A percentile compares a stretch with the other conserved stretches of the same genome.
Conservation (phyloP, 2,329 filamentous ascomycete species). For the Hymenoscyphus occultus region DNA sequence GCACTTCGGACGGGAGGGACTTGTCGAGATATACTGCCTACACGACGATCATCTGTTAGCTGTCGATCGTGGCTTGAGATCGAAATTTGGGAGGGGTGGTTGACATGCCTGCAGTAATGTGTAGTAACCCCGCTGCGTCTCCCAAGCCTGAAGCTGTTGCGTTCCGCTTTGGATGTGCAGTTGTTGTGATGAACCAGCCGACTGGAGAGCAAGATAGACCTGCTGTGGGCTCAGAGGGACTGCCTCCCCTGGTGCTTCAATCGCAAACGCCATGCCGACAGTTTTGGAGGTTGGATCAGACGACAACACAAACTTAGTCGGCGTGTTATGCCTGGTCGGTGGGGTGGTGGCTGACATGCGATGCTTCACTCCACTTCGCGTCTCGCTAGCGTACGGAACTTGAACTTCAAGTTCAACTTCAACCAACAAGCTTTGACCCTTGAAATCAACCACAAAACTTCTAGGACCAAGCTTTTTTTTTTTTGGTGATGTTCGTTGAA, state of each 20-base stretch:
- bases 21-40: slow-evolving; percentile 80
- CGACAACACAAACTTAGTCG: no score
- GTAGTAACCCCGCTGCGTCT: slow-evolving; percentile 63
- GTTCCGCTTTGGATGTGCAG: slow-evolving; percentile 64
- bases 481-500: no score
- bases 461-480: no score
- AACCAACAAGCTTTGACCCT: no score
- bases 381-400: no score
- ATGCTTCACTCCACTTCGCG: no score
- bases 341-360: no score
- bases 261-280: slow-evolving; percentile 59
- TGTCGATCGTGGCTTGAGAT: not conserved
- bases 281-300: no score
- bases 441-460: no score
- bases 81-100: not conserved
- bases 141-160: slow-evolving; percentile 71
- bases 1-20: slow-evolving; percentile 70
- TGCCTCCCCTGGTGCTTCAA: slow-evolving; percentile 81
- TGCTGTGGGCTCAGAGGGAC: slow-evolving; percentile 64
- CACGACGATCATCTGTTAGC: slow-evolving; percentile 6
- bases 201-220: slow-evolving; percentile 61
- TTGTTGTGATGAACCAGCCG: slow-evolving; percentile 59
- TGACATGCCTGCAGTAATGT: slow-evolving; percentile 60
- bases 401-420: no score
- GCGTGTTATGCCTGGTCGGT: no score